Percentiles rank a stretch among this genome's conserved stretches.
Evolutionary conservation across 2,329 filamentous ascomycete genomes (phyloP).

Genomic region (Alternaria triticina): DNA sequence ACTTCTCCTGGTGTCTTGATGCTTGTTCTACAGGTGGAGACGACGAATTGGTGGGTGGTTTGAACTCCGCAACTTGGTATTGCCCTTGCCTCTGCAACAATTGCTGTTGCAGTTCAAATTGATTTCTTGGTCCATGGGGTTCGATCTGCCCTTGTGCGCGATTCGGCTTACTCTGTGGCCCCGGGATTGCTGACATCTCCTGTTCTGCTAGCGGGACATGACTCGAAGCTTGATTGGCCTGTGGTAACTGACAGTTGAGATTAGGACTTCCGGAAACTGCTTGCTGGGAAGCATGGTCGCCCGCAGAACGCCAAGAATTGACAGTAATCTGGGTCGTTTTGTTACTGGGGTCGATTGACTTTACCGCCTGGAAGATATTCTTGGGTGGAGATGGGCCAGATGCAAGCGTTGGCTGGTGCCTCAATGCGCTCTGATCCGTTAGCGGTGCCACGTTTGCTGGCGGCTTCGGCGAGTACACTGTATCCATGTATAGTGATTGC

Average conservation of each 20-base stretch:
- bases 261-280: conserved; percentile 8
- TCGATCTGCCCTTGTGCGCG: conserved; percentile 12
- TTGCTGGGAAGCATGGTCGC: conserved; percentile 10
- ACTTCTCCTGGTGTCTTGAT: conserved; percentile 30
- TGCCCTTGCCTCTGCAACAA: conserved; percentile 42
- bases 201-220: conserved; percentile 15
- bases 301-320: conserved; percentile 16
- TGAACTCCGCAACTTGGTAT: conserved; percentile 50
- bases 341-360: background rate
- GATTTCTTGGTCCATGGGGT: conserved; percentile 25
- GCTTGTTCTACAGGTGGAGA: conserved; percentile 29
- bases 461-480: conserved; percentile 16
- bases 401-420: conserved; percentile 2
- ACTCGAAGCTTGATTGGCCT: conserved; percentile 9
- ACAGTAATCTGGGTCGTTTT: conserved; percentile 8
- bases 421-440: background rate
- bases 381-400: conserved; percentile 7
- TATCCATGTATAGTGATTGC: conserved; percentile 2
- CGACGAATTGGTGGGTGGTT: conserved; percentile 47
- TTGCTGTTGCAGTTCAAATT: conserved; percentile 41
- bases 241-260: conserved; percentile 3
- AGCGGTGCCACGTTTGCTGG: conserved; percentile 10
- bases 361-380: background rate
- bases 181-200: conserved; percentile 10
- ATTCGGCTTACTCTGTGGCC: conserved; percentile 16